Percentiles rank a stretch among this genome's conserved stretches.
phyloP scores from a whole-genome alignment of 768 basidiomycete species.

The Porpolomopsis calyptriformis region DNA sequence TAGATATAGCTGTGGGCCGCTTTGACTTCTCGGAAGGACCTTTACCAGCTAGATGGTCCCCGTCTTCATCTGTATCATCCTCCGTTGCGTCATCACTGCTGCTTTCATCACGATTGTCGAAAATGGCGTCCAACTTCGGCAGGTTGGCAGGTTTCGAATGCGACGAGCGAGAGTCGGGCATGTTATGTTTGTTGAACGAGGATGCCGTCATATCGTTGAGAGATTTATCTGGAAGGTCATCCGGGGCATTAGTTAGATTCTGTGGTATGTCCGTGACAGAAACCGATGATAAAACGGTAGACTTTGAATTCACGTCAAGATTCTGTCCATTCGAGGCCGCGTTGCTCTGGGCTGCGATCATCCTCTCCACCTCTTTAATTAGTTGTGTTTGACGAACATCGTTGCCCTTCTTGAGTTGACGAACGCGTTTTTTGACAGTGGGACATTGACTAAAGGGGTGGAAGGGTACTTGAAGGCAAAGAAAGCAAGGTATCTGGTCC shows the following conservation, averaged over 20 bases:
- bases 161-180: too few relatives aligned
- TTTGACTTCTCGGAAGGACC: slow-evolving; percentile 7
- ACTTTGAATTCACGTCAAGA: slow-evolving; percentile 11
- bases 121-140: neutral
- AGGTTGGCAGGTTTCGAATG: too few relatives aligned
- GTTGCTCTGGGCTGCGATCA: slow-evolving; percentile 17
- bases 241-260: slow-evolving; percentile 5
- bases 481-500: slow-evolving; percentile 24
- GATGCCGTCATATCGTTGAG: neutral
- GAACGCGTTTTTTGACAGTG: slow-evolving; percentile 35
- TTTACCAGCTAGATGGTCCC: slow-evolving; percentile 2
- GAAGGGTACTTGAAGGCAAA: slow-evolving; percentile 34
- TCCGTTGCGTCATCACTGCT: neutral
- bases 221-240: slow-evolving; percentile 1
- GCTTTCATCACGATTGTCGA: neutral
- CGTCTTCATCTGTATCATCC: neutral
- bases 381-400: slow-evolving; percentile 18
- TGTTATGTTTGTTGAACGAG: neutral
- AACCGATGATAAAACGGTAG: slow-evolving; percentile 5
- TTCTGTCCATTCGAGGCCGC: slow-evolving; percentile 8
- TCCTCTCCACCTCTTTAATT: slow-evolving; percentile 32
- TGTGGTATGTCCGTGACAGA: slow-evolving; percentile 4
- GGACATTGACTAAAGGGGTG: slow-evolving; percentile 45
- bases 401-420: slow-evolving; percentile 28
- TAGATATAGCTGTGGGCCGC: slow-evolving; percentile 4